Percentiles rank a stretch among this genome's conserved stretches.
Evolutionary conservation across 2,329 filamentous ascomycete genomes (phyloP).

Genomic region (Fusarium nodosum): DNA sequence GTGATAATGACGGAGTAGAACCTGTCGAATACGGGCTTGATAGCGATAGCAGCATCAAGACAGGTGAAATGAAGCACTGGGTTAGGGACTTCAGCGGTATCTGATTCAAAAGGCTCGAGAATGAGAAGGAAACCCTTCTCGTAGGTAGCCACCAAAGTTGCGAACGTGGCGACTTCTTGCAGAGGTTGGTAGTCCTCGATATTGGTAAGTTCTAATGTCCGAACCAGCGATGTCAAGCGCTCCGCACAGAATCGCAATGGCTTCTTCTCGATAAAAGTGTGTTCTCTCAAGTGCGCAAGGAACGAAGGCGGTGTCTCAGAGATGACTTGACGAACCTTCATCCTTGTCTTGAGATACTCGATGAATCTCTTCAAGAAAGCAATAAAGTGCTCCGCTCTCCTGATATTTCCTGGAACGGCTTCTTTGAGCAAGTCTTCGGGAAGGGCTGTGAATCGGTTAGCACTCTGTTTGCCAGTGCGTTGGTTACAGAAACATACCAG

Average conservation of each 20-base stretch:
- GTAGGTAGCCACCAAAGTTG: slow-evolving; percentile 94
- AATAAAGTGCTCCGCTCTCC: slow-evolving; percentile 95
- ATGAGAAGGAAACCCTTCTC: slow-evolving; percentile 97
- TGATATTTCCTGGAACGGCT: slow-evolving; percentile 95
- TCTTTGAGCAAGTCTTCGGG: slow-evolving; percentile 96
- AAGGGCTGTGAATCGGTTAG: slow-evolving; percentile 66
- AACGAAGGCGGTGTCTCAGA: slow-evolving; percentile 97
- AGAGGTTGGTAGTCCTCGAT: slow-evolving; percentile 98
- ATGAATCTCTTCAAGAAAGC: slow-evolving; percentile 96
- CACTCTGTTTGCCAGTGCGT: neutral
- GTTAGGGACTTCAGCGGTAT: slow-evolving; percentile 94
- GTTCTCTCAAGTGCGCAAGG: slow-evolving; percentile 89
- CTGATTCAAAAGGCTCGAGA: slow-evolving; percentile 96
- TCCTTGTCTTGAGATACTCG: slow-evolving; percentile 96
- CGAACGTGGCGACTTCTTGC: slow-evolving; percentile 97
- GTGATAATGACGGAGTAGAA: slow-evolving; percentile 99
- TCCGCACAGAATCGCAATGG: slow-evolving; percentile 95
- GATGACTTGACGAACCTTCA: slow-evolving; percentile 98
- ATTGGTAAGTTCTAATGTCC: slow-evolving; percentile 94
- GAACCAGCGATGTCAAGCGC: slow-evolving; percentile 90
- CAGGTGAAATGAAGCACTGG: slow-evolving; percentile 98
- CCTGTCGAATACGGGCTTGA: slow-evolving; percentile 96
- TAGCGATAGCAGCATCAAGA: slow-evolving; percentile 96
- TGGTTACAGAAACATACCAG: slow-evolving; percentile 59
- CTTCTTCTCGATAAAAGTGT: slow-evolving; percentile 98